Evolutionary conservation across 768 basidiomycete species (phyloP), one percentile per base, ranked within the genome.

Genomic region (Pleurotus salmoneostramineus): DNA sequence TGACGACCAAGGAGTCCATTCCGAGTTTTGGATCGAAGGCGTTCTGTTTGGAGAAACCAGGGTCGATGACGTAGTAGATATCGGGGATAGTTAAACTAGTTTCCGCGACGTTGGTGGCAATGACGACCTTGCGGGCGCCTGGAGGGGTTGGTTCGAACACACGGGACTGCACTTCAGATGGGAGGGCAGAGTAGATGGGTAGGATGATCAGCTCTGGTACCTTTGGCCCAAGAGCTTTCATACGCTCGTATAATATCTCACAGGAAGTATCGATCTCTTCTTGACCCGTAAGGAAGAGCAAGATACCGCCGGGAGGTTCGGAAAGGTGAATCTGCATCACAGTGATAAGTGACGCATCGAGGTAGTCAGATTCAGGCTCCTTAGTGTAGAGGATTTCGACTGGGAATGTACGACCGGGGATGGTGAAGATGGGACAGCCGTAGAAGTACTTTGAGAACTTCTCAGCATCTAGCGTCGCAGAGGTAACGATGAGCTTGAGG

Each of bases 361-460:
- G 84, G 72, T 99, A 99, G 72, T 99, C 97, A 17, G 83, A 82
- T 72, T 98, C 97, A 0, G 97, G 97, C 67, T 99, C 97, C 70
- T 98, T 98, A 64, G 96, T 98, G 74, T 98, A 99, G n/a, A 98
- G 77, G 33, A 91, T 83, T 72, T 99, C 97, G 61, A 98, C 97
- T 5, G 97, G 97, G 74, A 93, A 98, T n/a, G 95, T 95, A 66
- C 95, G 88, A 64, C 97, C 97, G n/a, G 97, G 97, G 62, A 99
- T 98, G 37, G 96, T 97, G 81, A 98, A 98, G 72, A 99, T 98
- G 32, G 97, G 96, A 72, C 95, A 98, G 5, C 91, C 93, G 70
- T 89, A 97, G 79, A 99, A 99, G 80, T 99, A 99, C 67, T 95
- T 95, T 21, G 96, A 95, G 73, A 99, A 99, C 77, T 98, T 98